Evolutionary conservation across 306 rosid genomes (phyloP).

Genomic region (Fagus sylvatica): DNA sequence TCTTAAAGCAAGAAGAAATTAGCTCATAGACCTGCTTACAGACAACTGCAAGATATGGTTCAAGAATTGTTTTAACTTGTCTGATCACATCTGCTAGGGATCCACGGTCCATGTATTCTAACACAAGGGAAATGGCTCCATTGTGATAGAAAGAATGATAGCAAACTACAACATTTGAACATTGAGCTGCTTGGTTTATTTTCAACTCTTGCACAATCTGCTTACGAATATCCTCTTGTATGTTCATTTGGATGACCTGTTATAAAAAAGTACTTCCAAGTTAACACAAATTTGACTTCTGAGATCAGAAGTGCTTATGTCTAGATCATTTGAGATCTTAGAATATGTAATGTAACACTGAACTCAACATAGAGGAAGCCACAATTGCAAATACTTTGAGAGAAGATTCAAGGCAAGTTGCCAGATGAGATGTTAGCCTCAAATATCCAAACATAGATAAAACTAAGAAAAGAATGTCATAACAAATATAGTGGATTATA

Average conservation of each 20-base stretch:
- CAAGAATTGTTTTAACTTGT: constrained; percentile 94
- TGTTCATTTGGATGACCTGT: constrained; percentile 96
- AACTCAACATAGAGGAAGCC: background rate
- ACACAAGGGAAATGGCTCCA: constrained; percentile 85
- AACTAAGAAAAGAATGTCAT: background rate
- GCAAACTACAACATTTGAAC: constrained; percentile 91
- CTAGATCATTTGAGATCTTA: constrained; percentile 2
- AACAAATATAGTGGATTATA: background rate
- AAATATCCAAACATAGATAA: background rate
- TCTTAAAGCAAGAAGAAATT: constrained; percentile 19
- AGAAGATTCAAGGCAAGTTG: background rate
- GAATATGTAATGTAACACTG: background rate
- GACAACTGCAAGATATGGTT: constrained; percentile 97
- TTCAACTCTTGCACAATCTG: constrained; percentile 98
- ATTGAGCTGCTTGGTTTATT: constrained; percentile 96
- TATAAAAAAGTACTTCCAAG: constrained; percentile 11
- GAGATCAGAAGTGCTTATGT: background rate
- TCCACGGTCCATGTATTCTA: constrained; percentile 99
- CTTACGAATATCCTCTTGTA: constrained; percentile 92
- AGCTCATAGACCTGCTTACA: constrained; percentile 80
- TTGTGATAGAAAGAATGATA: constrained; percentile 94
- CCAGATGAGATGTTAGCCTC: background rate
- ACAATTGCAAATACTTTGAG: background rate
- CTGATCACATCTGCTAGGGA: constrained; percentile 81
- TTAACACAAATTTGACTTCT: constrained; percentile 5